Evolutionary conservation across 345 rosid species (phyloP).

Genomic region (Psidium guajava): DNA sequence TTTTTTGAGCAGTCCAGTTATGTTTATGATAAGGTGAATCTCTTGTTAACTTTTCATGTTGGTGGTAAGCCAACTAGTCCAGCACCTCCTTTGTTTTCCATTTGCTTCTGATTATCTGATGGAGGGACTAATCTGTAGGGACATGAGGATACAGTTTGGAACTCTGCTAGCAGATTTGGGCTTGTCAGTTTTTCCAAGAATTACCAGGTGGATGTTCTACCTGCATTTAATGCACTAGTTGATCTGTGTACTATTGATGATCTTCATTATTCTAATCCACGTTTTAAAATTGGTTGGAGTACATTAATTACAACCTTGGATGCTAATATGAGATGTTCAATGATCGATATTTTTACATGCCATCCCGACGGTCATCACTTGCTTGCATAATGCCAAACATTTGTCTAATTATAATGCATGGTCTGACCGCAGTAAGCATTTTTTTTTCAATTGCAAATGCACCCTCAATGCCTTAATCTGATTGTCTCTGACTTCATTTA

Average conservation of each 20-base stretch:
- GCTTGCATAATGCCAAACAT: no score
- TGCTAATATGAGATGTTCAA: not conserved
- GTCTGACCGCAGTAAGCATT: no score
- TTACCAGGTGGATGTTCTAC: conserved; percentile 32
- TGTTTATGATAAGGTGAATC: conserved; percentile 76
- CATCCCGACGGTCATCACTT: no score
- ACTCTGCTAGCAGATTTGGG: conserved; percentile 82
- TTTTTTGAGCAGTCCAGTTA: conserved; percentile 74
- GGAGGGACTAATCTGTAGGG: conserved; percentile 31
- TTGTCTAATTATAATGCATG: no score
- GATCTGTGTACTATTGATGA: not conserved
- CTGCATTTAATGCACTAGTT: not conserved
- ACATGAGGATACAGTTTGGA: conserved; percentile 83
- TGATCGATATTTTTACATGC: not conserved
- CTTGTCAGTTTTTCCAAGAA: conserved; percentile 54
- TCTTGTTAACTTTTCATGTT: not conserved
- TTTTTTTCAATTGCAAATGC: no score
- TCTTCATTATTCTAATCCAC: not conserved
- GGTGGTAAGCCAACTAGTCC: not conserved
- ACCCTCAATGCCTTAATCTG: no score
- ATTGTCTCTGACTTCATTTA: no score
- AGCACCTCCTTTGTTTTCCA: not conserved
- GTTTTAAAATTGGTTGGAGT: not conserved
- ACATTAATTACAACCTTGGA: not conserved
- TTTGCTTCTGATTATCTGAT: not conserved